These are phyloP conservation scores for Leishmania tropica DNA, from an alignment of 208 protist genomes.

Conservation along the genomic window DNA sequence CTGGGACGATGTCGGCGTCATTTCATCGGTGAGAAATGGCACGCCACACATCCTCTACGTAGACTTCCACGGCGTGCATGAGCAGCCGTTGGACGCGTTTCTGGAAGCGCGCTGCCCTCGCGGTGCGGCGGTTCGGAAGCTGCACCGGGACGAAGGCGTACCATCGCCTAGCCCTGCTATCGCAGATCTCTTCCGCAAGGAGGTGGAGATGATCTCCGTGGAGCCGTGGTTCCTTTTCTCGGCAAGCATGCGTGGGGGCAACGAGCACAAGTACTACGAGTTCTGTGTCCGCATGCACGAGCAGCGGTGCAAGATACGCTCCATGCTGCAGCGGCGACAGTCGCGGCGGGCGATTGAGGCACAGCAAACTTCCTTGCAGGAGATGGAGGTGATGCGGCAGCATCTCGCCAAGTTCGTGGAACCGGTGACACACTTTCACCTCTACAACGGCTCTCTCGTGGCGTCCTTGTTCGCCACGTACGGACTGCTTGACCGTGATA, in stretches of 20 bases:
- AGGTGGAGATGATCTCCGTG: constrained; percentile 62
- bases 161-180: constrained; percentile 38
- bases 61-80: constrained; percentile 68
- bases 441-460: constrained; percentile 88
- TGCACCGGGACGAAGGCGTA: constrained; percentile 40
- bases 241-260: constrained; percentile 60
- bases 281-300: constrained; percentile 68
- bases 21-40: constrained; percentile 46
- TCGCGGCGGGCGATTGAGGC: constrained; percentile 55
- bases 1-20: constrained; percentile 89
- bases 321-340: constrained; percentile 50
- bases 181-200: constrained; percentile 49
- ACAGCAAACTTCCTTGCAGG: constrained; percentile 57
- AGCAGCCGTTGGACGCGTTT: constrained; percentile 70
- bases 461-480: constrained; percentile 81
- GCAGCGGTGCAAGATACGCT: constrained; percentile 59
- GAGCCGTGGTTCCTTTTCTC: constrained; percentile 88
- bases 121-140: constrained; percentile 69
- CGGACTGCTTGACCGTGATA: constrained; percentile 66
- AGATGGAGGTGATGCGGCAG: constrained; percentile 79
- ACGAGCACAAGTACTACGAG: constrained; percentile 83
- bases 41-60: constrained; percentile 70
- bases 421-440: constrained; percentile 39
- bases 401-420: constrained; percentile 55
- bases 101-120: constrained; percentile 57